Evolutionary conservation across 371 early-diverging fungal species (phyloP).

Genomic region (Mucor sp.): DNA sequence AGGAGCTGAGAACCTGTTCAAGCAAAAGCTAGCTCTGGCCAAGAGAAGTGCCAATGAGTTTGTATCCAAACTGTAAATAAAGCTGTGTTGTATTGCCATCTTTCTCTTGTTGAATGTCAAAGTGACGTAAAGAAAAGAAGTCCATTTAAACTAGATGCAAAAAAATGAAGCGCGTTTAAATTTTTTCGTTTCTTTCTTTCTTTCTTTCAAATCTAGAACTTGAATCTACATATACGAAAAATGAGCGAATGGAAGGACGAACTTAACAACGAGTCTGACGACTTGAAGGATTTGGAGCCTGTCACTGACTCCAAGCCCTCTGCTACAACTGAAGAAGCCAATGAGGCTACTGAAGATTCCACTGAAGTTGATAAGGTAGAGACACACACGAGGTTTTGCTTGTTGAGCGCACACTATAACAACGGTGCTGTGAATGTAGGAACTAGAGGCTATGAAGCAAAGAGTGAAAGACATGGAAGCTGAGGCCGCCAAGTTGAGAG

Average conservation of each 20-base stretch:
- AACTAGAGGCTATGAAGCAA: slow-evolving; percentile 85
- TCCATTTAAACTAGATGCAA: not conserved
- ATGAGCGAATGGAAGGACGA: slow-evolving; percentile 20
- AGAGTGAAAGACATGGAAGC: slow-evolving; percentile 92
- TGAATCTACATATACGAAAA: not conserved
- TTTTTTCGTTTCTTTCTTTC: slow-evolving; percentile 56
- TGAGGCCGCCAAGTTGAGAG: slow-evolving; percentile 92
- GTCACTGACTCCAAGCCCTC: not conserved
- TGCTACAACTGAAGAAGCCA: not conserved
- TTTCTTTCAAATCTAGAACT: not conserved
- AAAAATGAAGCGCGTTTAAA: slow-evolving; percentile 60
- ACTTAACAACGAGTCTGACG: not conserved
- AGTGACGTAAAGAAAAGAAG: slow-evolving; percentile 1
- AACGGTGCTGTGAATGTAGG: slow-evolving; percentile 23
- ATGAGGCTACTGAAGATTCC: slow-evolving; percentile 8
- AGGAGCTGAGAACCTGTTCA: slow-evolving; percentile 82
- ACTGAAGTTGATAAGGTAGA: slow-evolving; percentile 44
- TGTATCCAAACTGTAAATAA: not conserved
- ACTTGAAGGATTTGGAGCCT: not conserved
- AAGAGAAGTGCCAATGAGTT: not conserved
- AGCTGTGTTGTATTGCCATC: not conserved
- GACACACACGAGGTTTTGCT: not conserved
- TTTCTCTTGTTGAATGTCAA: not conserved
- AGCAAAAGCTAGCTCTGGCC: slow-evolving; percentile 63
- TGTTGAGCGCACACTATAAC: not conserved